phyloP scores from a whole-genome alignment of 2,329 filamentous ascomycete species.

The Neonectria magnoliae region DNA sequence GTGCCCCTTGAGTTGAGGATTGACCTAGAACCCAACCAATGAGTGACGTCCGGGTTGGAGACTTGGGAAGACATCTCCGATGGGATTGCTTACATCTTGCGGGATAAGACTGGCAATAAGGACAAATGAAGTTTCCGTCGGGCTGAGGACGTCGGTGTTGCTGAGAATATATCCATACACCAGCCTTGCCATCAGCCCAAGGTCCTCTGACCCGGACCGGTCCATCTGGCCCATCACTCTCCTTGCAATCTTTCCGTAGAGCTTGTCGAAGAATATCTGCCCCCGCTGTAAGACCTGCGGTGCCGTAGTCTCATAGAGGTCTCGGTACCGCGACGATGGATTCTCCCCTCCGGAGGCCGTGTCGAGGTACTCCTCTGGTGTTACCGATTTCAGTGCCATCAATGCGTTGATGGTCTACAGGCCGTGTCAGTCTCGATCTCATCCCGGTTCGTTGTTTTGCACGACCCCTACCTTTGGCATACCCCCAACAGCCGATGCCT shows the following conservation, averaged over 20 bases:
- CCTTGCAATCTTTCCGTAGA: conserved; percentile 41
- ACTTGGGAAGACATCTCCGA: neutral
- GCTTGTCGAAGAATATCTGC: conserved; percentile 34
- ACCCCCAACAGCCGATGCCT: conserved; percentile 40
- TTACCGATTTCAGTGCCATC: conserved; percentile 35
- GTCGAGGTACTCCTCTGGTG: conserved; percentile 38
- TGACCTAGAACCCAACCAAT: conserved; percentile 30
- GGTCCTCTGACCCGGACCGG: conserved; percentile 38
- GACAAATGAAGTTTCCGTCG: conserved; percentile 39
- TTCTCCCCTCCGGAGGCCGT: conserved; percentile 3
- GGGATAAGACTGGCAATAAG: conserved; percentile 43
- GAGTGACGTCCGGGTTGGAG: neutral
- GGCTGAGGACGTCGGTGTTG: conserved; percentile 39
- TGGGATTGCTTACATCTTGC: conserved; percentile 36
- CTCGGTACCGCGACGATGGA: conserved; percentile 25
- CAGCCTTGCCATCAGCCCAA: conserved; percentile 39
- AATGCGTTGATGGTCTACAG: conserved; percentile 39
- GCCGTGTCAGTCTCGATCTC: conserved; percentile 14
- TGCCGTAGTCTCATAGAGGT: conserved; percentile 33
- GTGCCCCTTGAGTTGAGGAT: conserved; percentile 42
- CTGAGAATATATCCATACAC: conserved; percentile 41
- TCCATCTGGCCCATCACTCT: conserved; percentile 42
- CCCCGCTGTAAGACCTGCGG: conserved; percentile 32
- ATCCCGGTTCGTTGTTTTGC: neutral
- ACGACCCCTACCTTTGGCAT: conserved; percentile 37